Conservation (phyloP, 2,329 filamentous ascomycete genomes). For the Emmonsia crescens region DNA sequence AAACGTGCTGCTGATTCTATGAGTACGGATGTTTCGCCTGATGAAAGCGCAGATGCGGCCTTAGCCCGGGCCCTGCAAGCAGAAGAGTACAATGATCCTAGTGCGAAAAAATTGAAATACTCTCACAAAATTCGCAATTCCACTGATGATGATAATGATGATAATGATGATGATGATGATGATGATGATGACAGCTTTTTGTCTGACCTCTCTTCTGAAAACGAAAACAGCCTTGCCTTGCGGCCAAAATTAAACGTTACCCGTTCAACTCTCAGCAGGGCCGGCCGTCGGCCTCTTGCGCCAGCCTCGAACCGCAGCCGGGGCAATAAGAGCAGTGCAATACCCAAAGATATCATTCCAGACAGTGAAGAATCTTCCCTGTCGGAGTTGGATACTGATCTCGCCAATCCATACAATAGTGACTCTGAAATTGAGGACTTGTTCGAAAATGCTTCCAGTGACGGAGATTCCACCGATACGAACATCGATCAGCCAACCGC, state of each 20-base stretch:
- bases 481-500: background rate
- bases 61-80: conserved; percentile 49
- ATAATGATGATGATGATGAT: conserved; percentile 10
- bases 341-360: background rate
- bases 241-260: background rate
- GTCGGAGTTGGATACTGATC: conserved; percentile 5
- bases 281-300: background rate
- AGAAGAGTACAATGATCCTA: conserved; percentile 37
- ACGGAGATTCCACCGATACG: background rate
- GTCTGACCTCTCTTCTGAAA: background rate
- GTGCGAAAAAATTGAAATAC: conserved; percentile 28
- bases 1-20: conserved; percentile 39
- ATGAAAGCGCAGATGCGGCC: conserved; percentile 36
- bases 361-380: conserved; percentile 3
- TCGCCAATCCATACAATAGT: background rate
- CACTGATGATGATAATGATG: conserved; percentile 8
- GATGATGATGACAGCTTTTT: conserved; percentile 1
- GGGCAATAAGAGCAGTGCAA: background rate
- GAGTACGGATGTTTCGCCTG: conserved; percentile 25
- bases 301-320: background rate
- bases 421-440: background rate
- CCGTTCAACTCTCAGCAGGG: background rate
- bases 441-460: background rate
- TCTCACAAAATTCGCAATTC: conserved; percentile 19
- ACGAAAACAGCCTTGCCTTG: background rate